Base-by-base conservation (phyloP, 768 basidiomycete species). In the Hebeloma cylindrosporum region DNA sequence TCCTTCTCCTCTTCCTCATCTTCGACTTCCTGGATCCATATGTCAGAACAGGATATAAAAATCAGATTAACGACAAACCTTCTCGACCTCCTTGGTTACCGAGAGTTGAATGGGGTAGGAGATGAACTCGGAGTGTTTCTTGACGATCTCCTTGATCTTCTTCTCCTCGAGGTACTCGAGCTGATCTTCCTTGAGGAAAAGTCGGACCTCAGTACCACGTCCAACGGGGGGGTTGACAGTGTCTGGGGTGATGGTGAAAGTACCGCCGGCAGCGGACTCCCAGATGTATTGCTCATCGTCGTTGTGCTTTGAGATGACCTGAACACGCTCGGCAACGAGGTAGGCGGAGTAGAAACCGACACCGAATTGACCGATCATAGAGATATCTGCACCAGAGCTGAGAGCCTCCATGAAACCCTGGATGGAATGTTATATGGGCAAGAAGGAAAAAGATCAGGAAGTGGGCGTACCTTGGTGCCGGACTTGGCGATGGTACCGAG, bases 41-140 rank as follows among this genome's bases (percentile, higher is more conserved):
- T 22, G 43, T 59, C 27, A 53, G 48, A 27, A 25, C n/a, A 4
- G 29, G 14, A 35, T 17, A 29, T 17, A 38, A 6, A 39, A n/a
- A 29, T n/a, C 33, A 30, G 39, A 20, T 22, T 16, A 17, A 65
- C 79, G 14, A 50, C 47, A 11, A 29, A 92, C 95, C 88, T 94
- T 97, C 78, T 99, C 96, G 40, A 94, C 90, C 76, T 98, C 96
- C 82, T 99, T 99, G 62, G 91, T 92, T 48, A 97, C 94, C 38
- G 92, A 92, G 53, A 99, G 82, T 66, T 98, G 94, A 63, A 98
- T 99, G 53, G 96, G 96, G 75, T 98, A 98, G 22, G 94, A 97
- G 72, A 98, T 99, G 78, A 98, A 98, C 74, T 99, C 95, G 61
- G 95, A 98, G 80, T 99, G 95, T 79, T 98, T 98, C 82, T 99